phyloP scores from a whole-genome alignment of 805 yeast species.

The Candida ulmi region DNA sequence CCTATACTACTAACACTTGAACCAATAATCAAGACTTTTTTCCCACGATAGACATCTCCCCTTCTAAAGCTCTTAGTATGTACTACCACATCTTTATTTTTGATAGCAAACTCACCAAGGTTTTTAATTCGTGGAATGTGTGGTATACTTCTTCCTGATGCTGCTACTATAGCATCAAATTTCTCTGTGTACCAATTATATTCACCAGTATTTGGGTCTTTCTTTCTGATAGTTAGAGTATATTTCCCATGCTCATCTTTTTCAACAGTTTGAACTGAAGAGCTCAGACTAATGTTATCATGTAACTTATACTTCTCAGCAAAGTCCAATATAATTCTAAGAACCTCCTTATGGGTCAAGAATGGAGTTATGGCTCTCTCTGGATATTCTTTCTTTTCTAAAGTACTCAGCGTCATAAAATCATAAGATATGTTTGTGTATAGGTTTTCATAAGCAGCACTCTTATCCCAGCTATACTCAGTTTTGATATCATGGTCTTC shows the following conservation, averaged over 20 bases:
- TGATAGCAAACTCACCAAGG: conserved; percentile 32
- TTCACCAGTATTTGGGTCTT: conserved; percentile 13
- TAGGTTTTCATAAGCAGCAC: conserved; percentile 29
- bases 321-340: conserved; percentile 21
- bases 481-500: conserved; percentile 16
- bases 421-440: conserved; percentile 33
- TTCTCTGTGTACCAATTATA: conserved; percentile 33
- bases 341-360: conserved; percentile 27
- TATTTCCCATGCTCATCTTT: conserved; percentile 29
- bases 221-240: conserved; percentile 22
- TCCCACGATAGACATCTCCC: conserved; percentile 29
- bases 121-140: conserved; percentile 43
- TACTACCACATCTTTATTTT: conserved; percentile 31
- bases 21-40: conserved; percentile 36
- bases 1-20: conserved; percentile 35
- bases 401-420: conserved; percentile 27
- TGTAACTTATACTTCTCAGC: conserved; percentile 23
- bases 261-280: conserved; percentile 30
- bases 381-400: conserved; percentile 13
- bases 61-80: conserved; percentile 31
- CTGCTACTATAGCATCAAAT: conserved; percentile 50
- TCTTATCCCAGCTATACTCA: conserved; percentile 27
- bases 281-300: conserved; percentile 27
- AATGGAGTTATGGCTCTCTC: conserved; percentile 28
- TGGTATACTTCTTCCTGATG: conserved; percentile 55